These are phyloP conservation scores for Saccharomyces hybrid DNA, from an alignment of 1,139 yeast species.

Conservation along the genomic window DNA sequence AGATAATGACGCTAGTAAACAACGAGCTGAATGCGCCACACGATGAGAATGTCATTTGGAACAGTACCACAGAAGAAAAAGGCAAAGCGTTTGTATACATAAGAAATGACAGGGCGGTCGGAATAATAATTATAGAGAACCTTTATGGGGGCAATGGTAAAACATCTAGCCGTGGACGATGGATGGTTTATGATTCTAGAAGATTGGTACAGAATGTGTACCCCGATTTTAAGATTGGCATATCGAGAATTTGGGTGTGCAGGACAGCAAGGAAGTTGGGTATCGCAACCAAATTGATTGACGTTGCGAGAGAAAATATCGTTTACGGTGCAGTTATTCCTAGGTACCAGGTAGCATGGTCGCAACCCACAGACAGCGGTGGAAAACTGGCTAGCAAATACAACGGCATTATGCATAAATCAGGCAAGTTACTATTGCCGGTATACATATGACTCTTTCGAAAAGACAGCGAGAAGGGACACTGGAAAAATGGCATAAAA, in stretches of 20 bases:
- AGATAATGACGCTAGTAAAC: constrained; percentile 26
- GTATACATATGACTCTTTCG: constrained; percentile 21
- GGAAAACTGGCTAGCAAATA: constrained; percentile 28
- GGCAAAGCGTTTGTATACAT: constrained; percentile 29
- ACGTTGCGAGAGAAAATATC: constrained; percentile 24
- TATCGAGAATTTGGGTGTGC: constrained; percentile 32
- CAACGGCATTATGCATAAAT: constrained; percentile 26
- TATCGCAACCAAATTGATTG: constrained; percentile 25
- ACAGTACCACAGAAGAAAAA: constrained; percentile 5
- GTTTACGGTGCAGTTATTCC: constrained; percentile 16
- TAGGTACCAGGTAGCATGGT: constrained; percentile 28
- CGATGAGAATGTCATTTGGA: constrained; percentile 31
- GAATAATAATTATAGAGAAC: constrained; percentile 25
- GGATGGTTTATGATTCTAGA: constrained; percentile 28
- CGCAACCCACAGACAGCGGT: constrained; percentile 32
- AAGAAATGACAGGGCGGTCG: constrained; percentile 25
- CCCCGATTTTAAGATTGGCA: constrained; percentile 25
- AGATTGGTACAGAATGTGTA: constrained; percentile 20
- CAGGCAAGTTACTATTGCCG: constrained; percentile 28
- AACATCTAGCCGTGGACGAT: constrained; percentile 18
- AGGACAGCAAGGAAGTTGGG: constrained; percentile 21
- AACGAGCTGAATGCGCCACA: constrained; percentile 29
- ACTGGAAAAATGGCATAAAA: neutral
- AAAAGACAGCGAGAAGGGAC: neutral
- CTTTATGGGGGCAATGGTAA: constrained; percentile 4